Evolutionary conservation across 106 monocot species (phyloP).

Genomic region (Dendrobium chrysotoxum): DNA sequence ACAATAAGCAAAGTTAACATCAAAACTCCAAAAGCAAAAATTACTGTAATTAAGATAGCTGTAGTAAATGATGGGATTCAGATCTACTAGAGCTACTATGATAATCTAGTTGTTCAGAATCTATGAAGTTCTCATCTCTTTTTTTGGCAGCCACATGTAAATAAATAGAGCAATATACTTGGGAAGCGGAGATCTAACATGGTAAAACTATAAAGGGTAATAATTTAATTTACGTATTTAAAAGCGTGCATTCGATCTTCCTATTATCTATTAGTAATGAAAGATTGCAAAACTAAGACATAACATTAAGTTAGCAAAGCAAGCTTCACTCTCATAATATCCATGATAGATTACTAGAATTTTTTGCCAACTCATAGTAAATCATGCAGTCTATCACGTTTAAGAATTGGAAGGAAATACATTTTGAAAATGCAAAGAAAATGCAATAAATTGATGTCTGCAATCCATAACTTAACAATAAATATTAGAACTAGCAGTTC

Average conservation of each 20-base stretch:
- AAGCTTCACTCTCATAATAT: conserved; percentile 54
- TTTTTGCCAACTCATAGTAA: background rate
- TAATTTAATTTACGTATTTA: background rate
- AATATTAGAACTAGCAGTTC: too few species aligned
- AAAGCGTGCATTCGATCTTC: background rate
- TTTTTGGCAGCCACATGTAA: conserved; percentile 76
- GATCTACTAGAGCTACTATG: conserved; percentile 2
- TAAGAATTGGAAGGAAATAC: background rate
- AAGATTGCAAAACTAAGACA: background rate
- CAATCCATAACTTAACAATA: too few species aligned
- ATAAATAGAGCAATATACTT: conserved; percentile 63
- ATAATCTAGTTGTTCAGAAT: conserved; percentile 5
- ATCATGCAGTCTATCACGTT: background rate
- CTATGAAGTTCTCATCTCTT: conserved; percentile 4
- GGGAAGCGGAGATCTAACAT: conserved; percentile 35
- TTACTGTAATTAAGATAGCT: conserved; percentile 21
- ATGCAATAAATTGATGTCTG: too few species aligned
- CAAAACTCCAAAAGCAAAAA: conserved; percentile 14
- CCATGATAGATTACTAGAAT: conserved; percentile 38
- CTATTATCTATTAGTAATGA: background rate
- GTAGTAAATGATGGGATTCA: conserved; percentile 25
- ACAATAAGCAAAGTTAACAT: conserved; percentile 6
- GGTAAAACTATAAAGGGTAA: conserved; percentile 57
- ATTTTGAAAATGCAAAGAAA: too few species aligned
- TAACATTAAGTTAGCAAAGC: conserved; percentile 74